These are phyloP conservation scores for Komagataella ulmi DNA, from an alignment of 805 yeast species.

Conservation along the genomic window DNA sequence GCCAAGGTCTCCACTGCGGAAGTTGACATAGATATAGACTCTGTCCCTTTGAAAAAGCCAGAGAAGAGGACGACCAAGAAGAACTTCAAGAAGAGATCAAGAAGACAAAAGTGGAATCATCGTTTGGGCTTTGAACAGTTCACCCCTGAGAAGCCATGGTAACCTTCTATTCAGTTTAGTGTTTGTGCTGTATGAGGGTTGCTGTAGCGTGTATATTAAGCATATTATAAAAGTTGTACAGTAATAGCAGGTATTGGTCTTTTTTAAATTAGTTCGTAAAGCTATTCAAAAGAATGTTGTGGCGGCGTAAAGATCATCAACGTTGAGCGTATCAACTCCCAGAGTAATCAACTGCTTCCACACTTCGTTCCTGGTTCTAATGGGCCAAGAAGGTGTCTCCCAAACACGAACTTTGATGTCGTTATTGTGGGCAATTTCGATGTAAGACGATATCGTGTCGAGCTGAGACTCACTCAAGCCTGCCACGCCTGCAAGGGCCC, in stretches of 20 bases:
- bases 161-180: background rate
- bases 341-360: conserved; percentile 33
- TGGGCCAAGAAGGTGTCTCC: conserved; percentile 64
- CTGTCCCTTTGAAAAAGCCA: background rate
- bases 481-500: conserved; percentile 4
- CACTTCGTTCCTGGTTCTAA: conserved; percentile 25
- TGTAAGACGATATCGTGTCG: conserved; percentile 10
- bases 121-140: background rate
- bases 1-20: background rate
- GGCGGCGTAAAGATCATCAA: conserved; percentile 35
- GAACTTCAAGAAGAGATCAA: background rate
- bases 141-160: background rate
- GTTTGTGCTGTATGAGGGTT: background rate
- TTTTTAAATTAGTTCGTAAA: background rate
- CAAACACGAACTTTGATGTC: conserved; percentile 51
- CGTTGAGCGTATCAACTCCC: conserved; percentile 47
- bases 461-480: conserved; percentile 23
- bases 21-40: background rate
- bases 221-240: background rate
- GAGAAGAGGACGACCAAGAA: background rate
- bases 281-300: background rate
- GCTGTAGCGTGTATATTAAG: background rate
- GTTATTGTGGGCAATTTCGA: conserved; percentile 27
- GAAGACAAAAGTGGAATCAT: background rate
- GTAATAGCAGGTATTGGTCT: background rate